Conservation (phyloP, 495 filamentous ascomycete genomes). For the Aspergillus taichungensis region DNA sequence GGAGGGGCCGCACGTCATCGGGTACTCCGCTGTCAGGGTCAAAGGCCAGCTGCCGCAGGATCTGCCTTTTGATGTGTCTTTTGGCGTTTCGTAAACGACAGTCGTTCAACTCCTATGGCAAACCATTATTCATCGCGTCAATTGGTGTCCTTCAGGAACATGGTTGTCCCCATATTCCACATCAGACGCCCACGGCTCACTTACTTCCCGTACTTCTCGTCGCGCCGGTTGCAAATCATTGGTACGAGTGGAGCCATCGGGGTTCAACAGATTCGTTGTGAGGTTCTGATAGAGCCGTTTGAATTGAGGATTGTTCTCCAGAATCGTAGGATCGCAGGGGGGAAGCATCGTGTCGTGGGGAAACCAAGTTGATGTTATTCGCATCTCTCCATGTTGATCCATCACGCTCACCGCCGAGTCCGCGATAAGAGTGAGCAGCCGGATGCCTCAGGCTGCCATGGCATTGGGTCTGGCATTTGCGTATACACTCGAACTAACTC, state of each 20-base stretch:
- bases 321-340: slow-evolving; percentile 51
- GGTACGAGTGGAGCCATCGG: slow-evolving; percentile 53
- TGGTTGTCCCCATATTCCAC: neutral
- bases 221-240: slow-evolving; percentile 45
- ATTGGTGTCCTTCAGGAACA: neutral
- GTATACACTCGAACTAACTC: no score
- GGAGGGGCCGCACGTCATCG: slow-evolving; percentile 20
- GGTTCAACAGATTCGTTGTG: slow-evolving; percentile 48
- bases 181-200: slow-evolving; percentile 1
- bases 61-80: slow-evolving; percentile 29
- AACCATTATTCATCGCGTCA: neutral
- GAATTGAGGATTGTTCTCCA: slow-evolving; percentile 57
- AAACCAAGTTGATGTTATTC: slow-evolving; percentile 7
- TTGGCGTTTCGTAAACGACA: slow-evolving; percentile 28
- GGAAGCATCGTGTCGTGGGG: slow-evolving; percentile 48
- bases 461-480: no score
- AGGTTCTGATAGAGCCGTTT: slow-evolving; percentile 53
- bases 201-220: slow-evolving; percentile 44
- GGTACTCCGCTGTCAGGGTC: slow-evolving; percentile 24
- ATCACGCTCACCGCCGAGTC: slow-evolving; percentile 15
- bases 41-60: slow-evolving; percentile 25
- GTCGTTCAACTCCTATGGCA: slow-evolving; percentile 27
- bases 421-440: neutral
- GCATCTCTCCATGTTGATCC: neutral
- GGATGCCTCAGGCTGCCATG: no score